Percentiles rank a stretch among this genome's conserved stretches.
phyloP scores from a whole-genome alignment of 176 grass and related monocot species.

The Bothriochloa decipiens region DNA sequence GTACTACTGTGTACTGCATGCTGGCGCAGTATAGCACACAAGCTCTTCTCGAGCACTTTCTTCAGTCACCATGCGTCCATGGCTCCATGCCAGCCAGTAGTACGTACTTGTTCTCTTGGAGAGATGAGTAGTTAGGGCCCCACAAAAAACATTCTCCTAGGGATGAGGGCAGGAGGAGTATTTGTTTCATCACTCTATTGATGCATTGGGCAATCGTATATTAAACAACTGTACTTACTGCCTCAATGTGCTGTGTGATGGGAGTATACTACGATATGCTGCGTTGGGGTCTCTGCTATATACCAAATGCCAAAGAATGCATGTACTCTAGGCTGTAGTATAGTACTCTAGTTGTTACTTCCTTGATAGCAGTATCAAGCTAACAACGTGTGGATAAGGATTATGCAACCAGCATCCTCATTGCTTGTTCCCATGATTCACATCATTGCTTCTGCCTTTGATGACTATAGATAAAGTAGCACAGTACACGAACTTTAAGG shows the following conservation, averaged over 20 bases:
- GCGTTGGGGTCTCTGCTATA: constrained; percentile 1
- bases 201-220: constrained; percentile 37
- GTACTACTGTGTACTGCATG: constrained; percentile 16
- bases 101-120: constrained; percentile 7
- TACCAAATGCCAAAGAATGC: neutral
- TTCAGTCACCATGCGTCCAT: constrained; percentile 18
- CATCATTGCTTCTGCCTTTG: constrained; percentile 29
- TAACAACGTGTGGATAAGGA: constrained; percentile 26
- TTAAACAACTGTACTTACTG: neutral
- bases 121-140: constrained; percentile 7
- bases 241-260: neutral
- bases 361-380: constrained; percentile 9
- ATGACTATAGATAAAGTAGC: neutral
- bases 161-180: constrained; percentile 54
- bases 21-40: neutral
- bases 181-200: constrained; percentile 32
- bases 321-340: neutral
- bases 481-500: constrained; percentile 31
- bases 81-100: neutral
- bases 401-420: constrained; percentile 7
- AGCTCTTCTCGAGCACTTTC: constrained; percentile 1
- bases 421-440: constrained; percentile 39
- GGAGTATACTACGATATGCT: neutral
- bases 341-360: neutral
- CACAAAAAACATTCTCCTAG: constrained; percentile 68